These are phyloP conservation scores for Carex cristatella DNA, from an alignment of 176 grass and related monocot species.

Conservation along the genomic window DNA sequence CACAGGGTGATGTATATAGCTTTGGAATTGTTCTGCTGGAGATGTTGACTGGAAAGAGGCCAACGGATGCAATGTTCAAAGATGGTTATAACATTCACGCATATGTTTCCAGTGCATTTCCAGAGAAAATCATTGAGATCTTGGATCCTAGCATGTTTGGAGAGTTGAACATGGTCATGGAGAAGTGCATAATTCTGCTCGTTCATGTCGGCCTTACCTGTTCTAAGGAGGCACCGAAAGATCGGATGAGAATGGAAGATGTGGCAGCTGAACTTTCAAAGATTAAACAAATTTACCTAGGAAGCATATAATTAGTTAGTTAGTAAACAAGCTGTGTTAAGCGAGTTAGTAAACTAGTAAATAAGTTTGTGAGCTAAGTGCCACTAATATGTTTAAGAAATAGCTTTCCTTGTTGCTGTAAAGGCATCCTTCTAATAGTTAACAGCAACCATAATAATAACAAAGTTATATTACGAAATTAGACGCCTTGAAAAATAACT, in stretches of 20 bases:
- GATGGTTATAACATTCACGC: slow-evolving; percentile 26
- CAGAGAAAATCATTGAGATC: slow-evolving; percentile 15
- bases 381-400: neutral
- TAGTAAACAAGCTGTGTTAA: neutral
- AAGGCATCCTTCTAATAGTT: too few relatives aligned
- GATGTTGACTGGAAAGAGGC: slow-evolving; percentile 41
- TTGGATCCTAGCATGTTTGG: neutral
- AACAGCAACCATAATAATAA: too few relatives aligned
- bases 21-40: slow-evolving; percentile 39
- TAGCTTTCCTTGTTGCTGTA: neutral
- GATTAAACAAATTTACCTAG: neutral
- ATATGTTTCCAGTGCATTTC: slow-evolving; percentile 13
- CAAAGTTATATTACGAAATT: too few relatives aligned
- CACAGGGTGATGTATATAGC: slow-evolving; percentile 42
- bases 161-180: neutral
- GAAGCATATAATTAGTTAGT: neutral
- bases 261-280: neutral
- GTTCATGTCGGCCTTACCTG: slow-evolving; percentile 20
- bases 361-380: neutral
- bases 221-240: slow-evolving; percentile 9
- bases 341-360: neutral
- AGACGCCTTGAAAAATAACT: too few relatives aligned
- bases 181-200: neutral
- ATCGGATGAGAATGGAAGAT: slow-evolving; percentile 17
- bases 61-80: slow-evolving; percentile 29